phyloP scores from a whole-genome alignment of 768 basidiomycete species.

The Termitomyces sp. region DNA sequence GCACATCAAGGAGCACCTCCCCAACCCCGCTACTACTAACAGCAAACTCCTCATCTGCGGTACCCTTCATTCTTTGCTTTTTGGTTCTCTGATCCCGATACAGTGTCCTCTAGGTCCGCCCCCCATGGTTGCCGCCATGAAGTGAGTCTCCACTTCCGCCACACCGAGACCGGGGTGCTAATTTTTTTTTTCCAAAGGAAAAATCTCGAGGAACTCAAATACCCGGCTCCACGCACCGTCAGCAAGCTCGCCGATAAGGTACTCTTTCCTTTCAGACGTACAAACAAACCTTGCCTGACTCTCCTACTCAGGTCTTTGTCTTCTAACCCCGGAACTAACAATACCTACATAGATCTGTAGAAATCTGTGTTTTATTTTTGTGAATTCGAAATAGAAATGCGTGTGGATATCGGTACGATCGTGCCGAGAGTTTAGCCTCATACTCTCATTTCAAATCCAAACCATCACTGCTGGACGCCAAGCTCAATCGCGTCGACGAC shows the following conservation, averaged over 20 bases:
- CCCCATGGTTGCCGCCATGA: constrained; percentile 50
- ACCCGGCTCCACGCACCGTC: constrained; percentile 81
- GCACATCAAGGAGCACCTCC: constrained; percentile 80
- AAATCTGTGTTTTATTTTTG: neutral
- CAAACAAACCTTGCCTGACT: neutral
- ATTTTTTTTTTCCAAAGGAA: constrained; percentile 43
- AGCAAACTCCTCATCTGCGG: constrained; percentile 90
- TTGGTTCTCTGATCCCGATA: neutral
- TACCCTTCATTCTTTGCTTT: constrained; percentile 11
- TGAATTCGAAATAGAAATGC: too few relatives aligned
- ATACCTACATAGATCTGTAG: neutral
- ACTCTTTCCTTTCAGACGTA: constrained; percentile 2
- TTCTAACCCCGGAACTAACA: constrained; percentile 24
- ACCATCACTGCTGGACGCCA: neutral
- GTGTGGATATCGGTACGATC: too few relatives aligned
- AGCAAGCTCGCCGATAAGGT: constrained; percentile 93
- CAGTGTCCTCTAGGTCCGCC: constrained; percentile 42
- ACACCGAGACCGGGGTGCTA: neutral
- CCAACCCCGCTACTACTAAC: constrained; percentile 49
- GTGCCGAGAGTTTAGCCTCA: constrained; percentile 2
- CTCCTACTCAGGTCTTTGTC: constrained; percentile 32
- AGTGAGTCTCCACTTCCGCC: constrained; percentile 28
- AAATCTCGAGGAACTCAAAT: constrained; percentile 83
- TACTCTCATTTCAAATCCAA: neutral
- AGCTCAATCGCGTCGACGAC: constrained; percentile 41